Conservation (phyloP, 225 moss, liverwort and hornwort genomes). For the Pseudisothecium myosuroides region DNA sequence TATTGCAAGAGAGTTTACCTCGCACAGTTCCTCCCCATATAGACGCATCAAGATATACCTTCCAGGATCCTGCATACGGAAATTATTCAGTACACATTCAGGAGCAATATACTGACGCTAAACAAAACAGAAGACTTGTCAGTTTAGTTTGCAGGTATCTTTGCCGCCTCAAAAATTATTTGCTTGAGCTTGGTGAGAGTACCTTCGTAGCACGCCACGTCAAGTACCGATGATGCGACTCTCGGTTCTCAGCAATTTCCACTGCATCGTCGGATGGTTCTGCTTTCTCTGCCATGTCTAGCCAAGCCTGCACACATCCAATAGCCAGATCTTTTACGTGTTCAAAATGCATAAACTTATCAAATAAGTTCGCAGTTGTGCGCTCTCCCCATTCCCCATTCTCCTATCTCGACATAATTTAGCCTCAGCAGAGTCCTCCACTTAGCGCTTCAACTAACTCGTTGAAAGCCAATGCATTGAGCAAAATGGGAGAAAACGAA, state of each 20-base stretch:
- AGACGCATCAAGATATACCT: constrained; percentile 64
- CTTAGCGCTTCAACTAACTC: not conserved
- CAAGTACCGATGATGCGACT: constrained; percentile 88
- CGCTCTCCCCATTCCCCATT: not conserved
- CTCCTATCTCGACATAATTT: not conserved
- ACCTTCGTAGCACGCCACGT: constrained; percentile 95
- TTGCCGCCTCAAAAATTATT: not conserved
- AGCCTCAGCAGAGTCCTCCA: not conserved
- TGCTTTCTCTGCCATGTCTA: constrained; percentile 57
- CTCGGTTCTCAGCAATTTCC: constrained; percentile 45
- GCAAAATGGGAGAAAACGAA: not conserved
- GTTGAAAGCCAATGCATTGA: not conserved
- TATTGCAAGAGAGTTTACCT: constrained; percentile 31
- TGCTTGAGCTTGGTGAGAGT: not conserved
- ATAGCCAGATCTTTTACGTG: not conserved
- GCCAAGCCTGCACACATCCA: constrained; percentile 57
- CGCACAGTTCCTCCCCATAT: constrained; percentile 68
- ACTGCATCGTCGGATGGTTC: constrained; percentile 33
- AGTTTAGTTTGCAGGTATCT: not conserved
- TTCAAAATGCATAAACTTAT: not conserved
- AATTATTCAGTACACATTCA: not conserved
- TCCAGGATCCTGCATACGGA: constrained; percentile 69
- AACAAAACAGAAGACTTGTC: not conserved
- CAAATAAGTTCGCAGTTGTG: not conserved
- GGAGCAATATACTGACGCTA: not conserved